Conservation (phyloP, 768 basidiomycete species). For the Podaxis pistillaris region DNA sequence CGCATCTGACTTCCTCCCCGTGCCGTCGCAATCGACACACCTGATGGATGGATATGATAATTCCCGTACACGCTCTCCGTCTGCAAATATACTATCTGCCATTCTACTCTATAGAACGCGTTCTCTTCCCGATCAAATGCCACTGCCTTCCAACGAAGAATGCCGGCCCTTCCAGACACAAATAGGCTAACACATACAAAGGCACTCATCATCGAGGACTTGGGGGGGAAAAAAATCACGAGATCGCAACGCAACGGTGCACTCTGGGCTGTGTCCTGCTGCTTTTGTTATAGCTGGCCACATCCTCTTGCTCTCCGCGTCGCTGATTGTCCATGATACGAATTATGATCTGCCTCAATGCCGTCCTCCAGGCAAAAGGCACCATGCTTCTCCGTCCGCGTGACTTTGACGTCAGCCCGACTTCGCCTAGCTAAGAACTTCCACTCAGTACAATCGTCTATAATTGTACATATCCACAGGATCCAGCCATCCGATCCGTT, state of each 20-base stretch:
- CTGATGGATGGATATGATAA: conserved; percentile 13
- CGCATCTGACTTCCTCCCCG: background rate
- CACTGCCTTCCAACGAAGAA: conserved; percentile 1
- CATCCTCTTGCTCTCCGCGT: background rate
- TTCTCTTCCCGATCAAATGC: conserved; percentile 15
- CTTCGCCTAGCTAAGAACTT: background rate
- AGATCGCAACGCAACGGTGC: background rate
- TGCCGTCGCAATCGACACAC: background rate
- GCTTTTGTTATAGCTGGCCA: background rate
- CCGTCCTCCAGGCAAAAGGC: background rate
- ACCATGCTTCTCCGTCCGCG: background rate
- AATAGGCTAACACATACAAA: background rate
- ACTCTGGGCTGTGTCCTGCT: background rate
- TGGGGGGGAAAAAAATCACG: no score
- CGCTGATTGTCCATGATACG: background rate
- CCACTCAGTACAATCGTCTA: background rate
- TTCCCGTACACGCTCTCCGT: background rate
- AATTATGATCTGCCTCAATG: background rate
- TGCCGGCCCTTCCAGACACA: background rate
- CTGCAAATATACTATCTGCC: conserved; percentile 8
- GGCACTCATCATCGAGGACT: background rate
- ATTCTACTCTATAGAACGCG: background rate
- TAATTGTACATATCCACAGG: background rate
- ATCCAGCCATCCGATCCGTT: background rate
- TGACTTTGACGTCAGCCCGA: conserved; percentile 10